A percentile compares a stretch with the other conserved stretches of the same genome.
Evolutionary conservation across 148 eudicot species (phyloP).

Genomic region (Spergularia marina): DNA sequence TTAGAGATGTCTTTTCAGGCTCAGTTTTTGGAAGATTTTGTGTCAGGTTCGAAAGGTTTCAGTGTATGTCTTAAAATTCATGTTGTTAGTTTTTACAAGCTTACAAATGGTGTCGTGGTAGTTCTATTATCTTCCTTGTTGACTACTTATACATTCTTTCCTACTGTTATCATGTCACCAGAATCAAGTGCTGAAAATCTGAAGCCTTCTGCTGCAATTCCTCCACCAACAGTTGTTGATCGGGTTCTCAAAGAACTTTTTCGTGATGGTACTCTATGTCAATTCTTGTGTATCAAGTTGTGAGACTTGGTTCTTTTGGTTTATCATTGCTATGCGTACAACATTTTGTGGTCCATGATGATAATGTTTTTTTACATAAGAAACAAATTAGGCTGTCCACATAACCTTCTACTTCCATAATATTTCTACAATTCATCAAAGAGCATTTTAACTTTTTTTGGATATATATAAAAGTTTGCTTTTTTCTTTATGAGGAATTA

Average conservation of each 20-base stretch:
- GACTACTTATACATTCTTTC: neutral
- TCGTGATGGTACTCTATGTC: constrained; percentile 56
- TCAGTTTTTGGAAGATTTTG: constrained; percentile 88
- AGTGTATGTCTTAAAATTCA: constrained; percentile 19
- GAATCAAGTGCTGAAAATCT: constrained; percentile 69
- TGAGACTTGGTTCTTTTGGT: constrained; percentile 3
- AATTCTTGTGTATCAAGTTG: constrained; percentile 2
- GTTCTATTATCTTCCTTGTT: constrained; percentile 15
- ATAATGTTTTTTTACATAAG: too few species aligned
- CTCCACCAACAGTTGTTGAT: constrained; percentile 95
- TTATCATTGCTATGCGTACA: neutral
- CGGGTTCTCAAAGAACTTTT: constrained; percentile 91
- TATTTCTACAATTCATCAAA: too few species aligned
- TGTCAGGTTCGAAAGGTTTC: constrained; percentile 63
- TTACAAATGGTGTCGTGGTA: constrained; percentile 7
- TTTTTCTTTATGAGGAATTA: too few species aligned
- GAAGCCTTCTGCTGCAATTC: constrained; percentile 72
- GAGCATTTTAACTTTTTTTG: too few species aligned
- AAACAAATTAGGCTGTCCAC: too few species aligned
- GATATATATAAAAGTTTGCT: too few species aligned
- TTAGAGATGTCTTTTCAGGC: constrained; percentile 68
- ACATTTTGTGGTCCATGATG: neutral
- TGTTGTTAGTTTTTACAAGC: constrained; percentile 8
- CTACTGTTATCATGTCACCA: constrained; percentile 36
- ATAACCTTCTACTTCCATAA: too few species aligned